Evolutionary conservation across 306 rosid species (phyloP).

Genomic region (Ormosia emarginata): DNA sequence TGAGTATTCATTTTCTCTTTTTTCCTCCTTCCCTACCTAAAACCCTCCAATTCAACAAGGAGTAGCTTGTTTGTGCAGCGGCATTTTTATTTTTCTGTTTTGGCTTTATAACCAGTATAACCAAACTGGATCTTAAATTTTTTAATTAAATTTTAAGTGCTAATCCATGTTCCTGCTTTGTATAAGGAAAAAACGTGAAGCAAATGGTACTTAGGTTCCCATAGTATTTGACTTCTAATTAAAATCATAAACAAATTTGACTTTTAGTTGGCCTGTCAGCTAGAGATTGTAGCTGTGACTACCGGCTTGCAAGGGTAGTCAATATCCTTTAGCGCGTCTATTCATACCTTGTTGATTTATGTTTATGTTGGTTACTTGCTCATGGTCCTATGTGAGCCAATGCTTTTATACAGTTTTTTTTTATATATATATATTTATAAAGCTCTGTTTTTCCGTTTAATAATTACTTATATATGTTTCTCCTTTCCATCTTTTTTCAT

Average conservation of each 20-base stretch:
- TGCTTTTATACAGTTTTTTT: background rate
- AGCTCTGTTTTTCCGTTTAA: background rate
- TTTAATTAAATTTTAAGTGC: background rate
- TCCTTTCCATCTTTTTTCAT: slow-evolving; percentile 10
- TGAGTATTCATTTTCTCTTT: no score
- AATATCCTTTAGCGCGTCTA: background rate
- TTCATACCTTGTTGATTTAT: background rate
- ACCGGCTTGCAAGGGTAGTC: background rate
- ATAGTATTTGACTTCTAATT: background rate
- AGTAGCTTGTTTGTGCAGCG: background rate
- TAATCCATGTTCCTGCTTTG: background rate
- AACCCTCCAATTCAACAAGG: no score
- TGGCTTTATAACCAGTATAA: background rate
- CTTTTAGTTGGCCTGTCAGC: background rate
- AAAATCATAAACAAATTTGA: background rate
- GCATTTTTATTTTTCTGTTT: background rate
- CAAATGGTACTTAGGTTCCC: background rate
- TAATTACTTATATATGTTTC: slow-evolving; percentile 13
- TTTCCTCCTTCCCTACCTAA: no score
- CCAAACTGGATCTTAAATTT: background rate
- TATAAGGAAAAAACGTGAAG: background rate
- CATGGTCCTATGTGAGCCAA: background rate
- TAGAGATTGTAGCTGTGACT: background rate
- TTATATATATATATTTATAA: background rate
- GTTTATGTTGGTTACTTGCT: background rate